Evolutionary conservation across 2,329 filamentous ascomycete species (phyloP), one percentile per base, ranked within the genome.

Genomic region (Colletotrichum paranaense): DNA sequence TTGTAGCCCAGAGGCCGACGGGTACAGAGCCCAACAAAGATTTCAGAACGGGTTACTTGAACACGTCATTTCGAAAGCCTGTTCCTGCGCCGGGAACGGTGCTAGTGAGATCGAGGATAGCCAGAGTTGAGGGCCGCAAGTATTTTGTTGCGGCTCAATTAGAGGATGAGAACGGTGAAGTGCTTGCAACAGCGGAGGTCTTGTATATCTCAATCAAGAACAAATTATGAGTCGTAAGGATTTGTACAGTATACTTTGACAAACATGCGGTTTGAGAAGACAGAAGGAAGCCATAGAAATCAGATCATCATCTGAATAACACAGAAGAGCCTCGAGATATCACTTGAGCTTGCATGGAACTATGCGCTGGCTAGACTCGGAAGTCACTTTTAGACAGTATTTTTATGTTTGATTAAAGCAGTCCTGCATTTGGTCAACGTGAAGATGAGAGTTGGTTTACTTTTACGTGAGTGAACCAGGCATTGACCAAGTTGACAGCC

Each of bases 1-100:
- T 82, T 53, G 83, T 83, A 30, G 74, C 84, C 16, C 85, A 85
- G 56, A 68, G 75, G 11, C 82, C 84, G 62, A 58, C 76, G 0
- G 80, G 77, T 0, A 73, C 76, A n/a, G 75, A 78, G 1, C 81
- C 80, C 42, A 75, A 76, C 55, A 76, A 77, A 1, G 74, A 74
- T 30, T 82, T 76, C 66, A 76, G 84, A 16, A 85, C 84, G 16
- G 83, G 77, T 0, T 78, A 76, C 4, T 67, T 85, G 28, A 79
- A 82, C 8, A 80, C 83, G 3, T 80, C 77, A 24, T 85, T 82
- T 62, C 28, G 82, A 24, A 81, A 75, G 42, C 81, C 81, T 1
- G 78, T 83, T 1, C 75, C 77, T 0, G 78, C 79, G 1, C 78
- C 80, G 5, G 78, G 76, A 5, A 79, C 80, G 3, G 67, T 84